phyloP scores from a whole-genome alignment of 2,329 filamentous ascomycete genomes.

The Colletotrichum simmondsii region DNA sequence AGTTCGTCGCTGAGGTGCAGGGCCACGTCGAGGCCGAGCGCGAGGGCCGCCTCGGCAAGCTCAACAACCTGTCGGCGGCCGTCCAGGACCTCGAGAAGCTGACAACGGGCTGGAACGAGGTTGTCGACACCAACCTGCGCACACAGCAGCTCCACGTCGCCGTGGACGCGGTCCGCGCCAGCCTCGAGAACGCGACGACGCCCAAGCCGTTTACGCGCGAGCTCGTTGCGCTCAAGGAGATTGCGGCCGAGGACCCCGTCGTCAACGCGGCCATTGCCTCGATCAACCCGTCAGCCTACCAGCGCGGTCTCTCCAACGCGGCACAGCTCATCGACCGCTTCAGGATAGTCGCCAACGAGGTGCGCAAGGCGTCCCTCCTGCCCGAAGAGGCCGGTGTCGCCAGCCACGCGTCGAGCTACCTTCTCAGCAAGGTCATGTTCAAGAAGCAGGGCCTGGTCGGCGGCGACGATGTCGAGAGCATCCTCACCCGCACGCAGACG shows the following conservation, averaged over 20 bases:
- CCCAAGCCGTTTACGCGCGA: constrained; percentile 91
- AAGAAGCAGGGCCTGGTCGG: constrained; percentile 88
- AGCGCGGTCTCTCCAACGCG: constrained; percentile 85
- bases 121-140: constrained; percentile 89
- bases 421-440: constrained; percentile 95
- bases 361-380: constrained; percentile 91
- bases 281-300: constrained; percentile 93
- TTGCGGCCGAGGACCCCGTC: constrained; percentile 84
- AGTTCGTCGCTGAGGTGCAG: constrained; percentile 83
- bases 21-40: constrained; percentile 89
- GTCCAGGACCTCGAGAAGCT: constrained; percentile 89
- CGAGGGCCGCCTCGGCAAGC: constrained; percentile 84
- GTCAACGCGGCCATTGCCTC: constrained; percentile 96
- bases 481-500: constrained; percentile 89
- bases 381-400: constrained; percentile 95
- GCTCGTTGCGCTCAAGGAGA: constrained; percentile 93
- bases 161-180: constrained; percentile 89
- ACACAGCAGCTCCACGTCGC: constrained; percentile 97
- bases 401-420: constrained; percentile 89
- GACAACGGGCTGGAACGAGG: constrained; percentile 88
- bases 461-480: constrained; percentile 92
- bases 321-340: constrained; percentile 94
- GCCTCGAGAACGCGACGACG: constrained; percentile 78
- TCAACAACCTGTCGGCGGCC: constrained; percentile 80
- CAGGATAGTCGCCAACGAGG: constrained; percentile 89